A percentile compares a stretch with the other conserved stretches of the same genome.
Evolutionary conservation across 331 rosid species (phyloP).

Genomic region (Stylosanthes scabra): DNA sequence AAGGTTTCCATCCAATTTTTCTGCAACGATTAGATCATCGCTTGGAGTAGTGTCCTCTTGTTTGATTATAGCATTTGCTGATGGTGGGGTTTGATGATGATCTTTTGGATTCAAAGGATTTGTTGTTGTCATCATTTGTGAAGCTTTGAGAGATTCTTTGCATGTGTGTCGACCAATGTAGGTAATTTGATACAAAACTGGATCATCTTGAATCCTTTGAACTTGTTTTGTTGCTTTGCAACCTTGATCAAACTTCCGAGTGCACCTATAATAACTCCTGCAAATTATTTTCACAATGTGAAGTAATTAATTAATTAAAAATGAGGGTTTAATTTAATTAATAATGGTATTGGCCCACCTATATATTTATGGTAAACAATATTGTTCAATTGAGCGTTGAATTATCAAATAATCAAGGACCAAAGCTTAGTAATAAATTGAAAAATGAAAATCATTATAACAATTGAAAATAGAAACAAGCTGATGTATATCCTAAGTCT

Average conservation of each 20-base stretch:
- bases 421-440: no score
- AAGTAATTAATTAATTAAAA: no score
- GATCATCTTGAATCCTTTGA: slow-evolving; percentile 56
- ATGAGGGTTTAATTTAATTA: no score
- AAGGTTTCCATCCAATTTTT: slow-evolving; percentile 44
- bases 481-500: no score
- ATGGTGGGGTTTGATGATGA: not conserved
- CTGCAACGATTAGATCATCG: slow-evolving; percentile 27
- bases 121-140: slow-evolving; percentile 48
- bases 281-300: slow-evolving; percentile 1
- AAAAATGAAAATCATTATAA: no score
- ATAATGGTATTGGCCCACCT: no score
- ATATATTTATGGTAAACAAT: no score
- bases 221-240: slow-evolving; percentile 78
- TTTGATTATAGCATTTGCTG: slow-evolving; percentile 17
- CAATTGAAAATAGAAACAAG: no score
- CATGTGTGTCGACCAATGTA: slow-evolving; percentile 87
- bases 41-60: slow-evolving; percentile 43
- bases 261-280: slow-evolving; percentile 88
- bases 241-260: slow-evolving; percentile 66
- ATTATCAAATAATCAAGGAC: no score
- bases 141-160: slow-evolving; percentile 41
- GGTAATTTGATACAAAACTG: slow-evolving; percentile 54
- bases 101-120: slow-evolving; percentile 31
- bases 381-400: no score